Evolutionary conservation across 805 yeast species (phyloP), one percentile per base, ranked within the genome.

Genomic region (Teunomyces cretensis): DNA sequence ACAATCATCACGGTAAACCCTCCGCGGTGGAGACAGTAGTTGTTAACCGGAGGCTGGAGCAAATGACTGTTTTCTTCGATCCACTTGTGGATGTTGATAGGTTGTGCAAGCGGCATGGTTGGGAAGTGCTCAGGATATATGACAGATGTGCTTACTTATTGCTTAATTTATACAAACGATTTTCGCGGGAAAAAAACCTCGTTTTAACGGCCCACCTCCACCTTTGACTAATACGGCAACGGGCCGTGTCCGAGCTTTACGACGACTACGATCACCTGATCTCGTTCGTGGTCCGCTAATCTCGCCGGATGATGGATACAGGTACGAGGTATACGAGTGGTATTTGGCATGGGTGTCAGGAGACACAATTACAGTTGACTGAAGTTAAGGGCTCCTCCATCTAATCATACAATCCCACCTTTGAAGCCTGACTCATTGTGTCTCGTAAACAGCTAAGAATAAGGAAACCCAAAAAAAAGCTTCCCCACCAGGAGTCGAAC

Each of bases 1-100:
- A 91, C 96, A 42, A 90, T 83, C 97, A 91, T 91, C 30, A 90
- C 89, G 0, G 97, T 90, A 62, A 86, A 87, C 0, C 97, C 97
- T 4, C 95, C 96, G 39, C 90, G 74, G 64, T 91, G 96, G 24
- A 91, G 78, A 58, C 97, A 89, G 67, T 68, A 91, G 61, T 91
- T 91, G 64, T 89, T 89, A 28, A 91, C 96, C 1, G 97, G 97
- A 1, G 97, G 97, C 62, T 87, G 83, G 31, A 91, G 75, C 11
- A 88, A 73, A 52, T 86, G 81, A 16, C 75, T 72, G 63, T 91
- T 88, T 56, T 87, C 95, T 32, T 73, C 71, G 13, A 91, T 76
- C 97, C 97, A 91, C 54, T 80, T 79, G 24, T 80, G 78, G 53
- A 91, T 76, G 61, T 90, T 85, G 33, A 91, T 80, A 8, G 97